Percentiles rank a stretch among this genome's conserved stretches.
Conservation (phyloP, 73 alveolate genomes). For the Paramecium caudatum region DNA sequence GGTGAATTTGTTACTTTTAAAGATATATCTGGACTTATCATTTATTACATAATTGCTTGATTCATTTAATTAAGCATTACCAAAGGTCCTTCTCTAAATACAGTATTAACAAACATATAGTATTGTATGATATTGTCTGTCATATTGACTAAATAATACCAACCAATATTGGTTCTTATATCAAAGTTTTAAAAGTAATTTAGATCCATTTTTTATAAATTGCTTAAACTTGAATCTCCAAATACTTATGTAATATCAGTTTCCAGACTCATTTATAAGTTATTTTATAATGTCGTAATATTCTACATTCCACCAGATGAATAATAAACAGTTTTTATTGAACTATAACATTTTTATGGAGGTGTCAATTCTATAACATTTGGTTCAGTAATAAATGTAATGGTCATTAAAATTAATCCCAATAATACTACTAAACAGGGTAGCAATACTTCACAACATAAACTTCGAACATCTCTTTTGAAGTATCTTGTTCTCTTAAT, state of each 20-base stretch:
- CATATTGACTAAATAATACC: conserved; percentile 64
- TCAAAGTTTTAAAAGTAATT: conserved; percentile 45
- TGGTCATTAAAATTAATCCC: conserved; percentile 85
- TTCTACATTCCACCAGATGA: too few relatives aligned
- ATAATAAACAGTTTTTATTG: too few relatives aligned
- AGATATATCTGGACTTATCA: neutral
- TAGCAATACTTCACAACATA: conserved; percentile 89
- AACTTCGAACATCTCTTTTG: conserved; percentile 88
- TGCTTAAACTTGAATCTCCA: conserved; percentile 63
- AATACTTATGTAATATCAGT: neutral
- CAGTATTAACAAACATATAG: conserved; percentile 39
- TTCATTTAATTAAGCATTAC: conserved; percentile 68
- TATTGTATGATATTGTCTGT: neutral
- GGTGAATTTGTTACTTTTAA: conserved; percentile 74
- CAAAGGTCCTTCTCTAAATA: conserved; percentile 70
- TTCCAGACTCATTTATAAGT: too few relatives aligned
- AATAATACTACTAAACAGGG: conserved; percentile 89
- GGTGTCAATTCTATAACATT: conserved; percentile 67
- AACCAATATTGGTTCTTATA: conserved; percentile 41
- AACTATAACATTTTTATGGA: neutral
- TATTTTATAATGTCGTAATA: too few relatives aligned
- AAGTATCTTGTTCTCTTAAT: conserved; percentile 85
- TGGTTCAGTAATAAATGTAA: conserved; percentile 78
- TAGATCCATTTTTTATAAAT: neutral
- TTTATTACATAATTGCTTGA: conserved; percentile 54